Base-by-base conservation (phyloP, 495 filamentous ascomycete genomes). In the Hypoxylon perforatum region DNA sequence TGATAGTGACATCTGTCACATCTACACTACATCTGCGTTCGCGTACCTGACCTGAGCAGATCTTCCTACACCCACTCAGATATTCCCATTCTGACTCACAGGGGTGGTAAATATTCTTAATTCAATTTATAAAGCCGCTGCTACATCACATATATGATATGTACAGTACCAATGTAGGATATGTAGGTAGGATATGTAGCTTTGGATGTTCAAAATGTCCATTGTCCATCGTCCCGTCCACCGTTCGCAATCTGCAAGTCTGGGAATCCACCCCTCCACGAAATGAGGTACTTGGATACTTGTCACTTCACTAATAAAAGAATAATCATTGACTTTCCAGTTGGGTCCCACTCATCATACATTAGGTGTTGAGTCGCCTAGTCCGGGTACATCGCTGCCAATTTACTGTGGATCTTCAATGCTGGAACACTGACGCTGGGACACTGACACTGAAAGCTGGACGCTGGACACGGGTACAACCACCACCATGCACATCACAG, bases 1-100 rank as follows among this genome's bases (percentile, higher is more conserved):
- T 41, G 51, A 61, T 65, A 65, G 61, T 69, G 57, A 59, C 56
- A 65, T 69, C 22, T 56, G 41, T 19, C n/a, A 19, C 41, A 44
- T 44, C 41, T 44, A 18, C 41, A 19, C 17, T 41, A 17, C 38
- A 17, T 41, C 14, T 60, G 8, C 17, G 15, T 56, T 41, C 52
- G 51, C 48, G 66, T 64, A 49, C 64, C 58, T 67, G 52, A 54
- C 64, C 52, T 62, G 51, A 53, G 44, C 18, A 58, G 57, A 62
- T 62, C 39, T 21, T 33, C n/a, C n/a, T 47, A 46, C 39, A 35
- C 36, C 42, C 55, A 23, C 44, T 56, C 22, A 45, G 21, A 56
- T 56, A 41, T 36, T 33, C 10, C 8, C 25, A 19, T 57, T 30
- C 41, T 64, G 61, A 64, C 53, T 64, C 61, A 51, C 52, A 57